Evolutionary conservation across 768 basidiomycete species (phyloP).

Genomic region (Coprinopsis cinerea): DNA sequence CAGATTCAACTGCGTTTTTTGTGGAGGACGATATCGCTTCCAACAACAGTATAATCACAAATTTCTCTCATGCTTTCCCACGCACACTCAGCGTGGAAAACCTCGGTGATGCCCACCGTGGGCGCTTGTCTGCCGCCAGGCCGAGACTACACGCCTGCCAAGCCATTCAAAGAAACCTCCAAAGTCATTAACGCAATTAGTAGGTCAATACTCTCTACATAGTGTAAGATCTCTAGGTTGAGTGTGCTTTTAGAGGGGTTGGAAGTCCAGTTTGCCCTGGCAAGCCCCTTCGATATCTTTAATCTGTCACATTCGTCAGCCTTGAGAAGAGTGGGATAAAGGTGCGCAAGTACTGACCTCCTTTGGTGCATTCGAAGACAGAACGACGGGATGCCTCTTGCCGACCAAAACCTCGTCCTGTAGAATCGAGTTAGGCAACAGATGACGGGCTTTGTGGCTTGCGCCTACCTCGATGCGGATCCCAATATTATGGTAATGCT

Average conservation of each 20-base stretch:
- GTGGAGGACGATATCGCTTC: too few relatives aligned
- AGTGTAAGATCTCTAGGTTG: too few relatives aligned
- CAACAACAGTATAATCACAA: too few relatives aligned
- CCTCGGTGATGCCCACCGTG: too few relatives aligned
- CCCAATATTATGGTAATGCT: slow-evolving; percentile 84
- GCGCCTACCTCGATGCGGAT: slow-evolving; percentile 78
- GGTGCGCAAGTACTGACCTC: slow-evolving; percentile 52
- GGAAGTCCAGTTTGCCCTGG: slow-evolving; percentile 63
- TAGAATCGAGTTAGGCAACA: slow-evolving; percentile 3
- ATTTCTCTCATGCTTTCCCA: too few relatives aligned
- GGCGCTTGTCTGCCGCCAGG: too few relatives aligned
- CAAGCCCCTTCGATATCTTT: slow-evolving; percentile 78
- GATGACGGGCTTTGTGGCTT: neutral
- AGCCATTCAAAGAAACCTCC: too few relatives aligned
- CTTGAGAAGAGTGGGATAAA: neutral
- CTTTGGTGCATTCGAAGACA: slow-evolving; percentile 74
- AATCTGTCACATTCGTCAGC: slow-evolving; percentile 34
- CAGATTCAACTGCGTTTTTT: too few relatives aligned
- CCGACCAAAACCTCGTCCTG: slow-evolving; percentile 74
- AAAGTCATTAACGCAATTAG: too few relatives aligned
- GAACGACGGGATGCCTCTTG: slow-evolving; percentile 50
- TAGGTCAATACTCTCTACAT: too few relatives aligned
- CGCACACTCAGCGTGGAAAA: too few relatives aligned
- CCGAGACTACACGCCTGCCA: too few relatives aligned
- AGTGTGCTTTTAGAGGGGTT: slow-evolving; percentile 40